phyloP scores from a whole-genome alignment of 106 monocot genomes.

The Triglochin maritima region DNA sequence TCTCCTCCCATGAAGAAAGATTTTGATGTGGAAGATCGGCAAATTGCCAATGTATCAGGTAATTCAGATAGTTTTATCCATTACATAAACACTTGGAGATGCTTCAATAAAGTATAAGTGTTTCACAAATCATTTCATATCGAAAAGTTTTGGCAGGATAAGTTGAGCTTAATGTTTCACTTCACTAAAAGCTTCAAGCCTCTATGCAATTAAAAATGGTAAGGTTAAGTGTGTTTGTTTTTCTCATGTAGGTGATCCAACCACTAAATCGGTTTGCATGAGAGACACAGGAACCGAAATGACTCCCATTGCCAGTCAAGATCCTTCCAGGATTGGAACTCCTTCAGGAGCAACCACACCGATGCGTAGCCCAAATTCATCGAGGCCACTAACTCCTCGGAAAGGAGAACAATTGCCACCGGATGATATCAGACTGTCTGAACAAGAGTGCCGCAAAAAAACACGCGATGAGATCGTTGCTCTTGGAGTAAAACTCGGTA shows the following conservation, averaged over 20 bases:
- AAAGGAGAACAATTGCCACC: conserved; percentile 20
- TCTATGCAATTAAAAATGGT: not conserved
- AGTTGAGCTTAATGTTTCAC: not conserved
- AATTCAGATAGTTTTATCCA: not conserved
- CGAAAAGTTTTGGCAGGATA: not conserved
- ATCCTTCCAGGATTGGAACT: conserved; percentile 74
- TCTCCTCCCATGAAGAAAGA: not conserved
- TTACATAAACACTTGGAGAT: not conserved
- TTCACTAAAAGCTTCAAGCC: not conserved
- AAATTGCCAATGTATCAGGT: not conserved
- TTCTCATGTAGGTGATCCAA: conserved; percentile 23
- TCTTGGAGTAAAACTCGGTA: conserved; percentile 79
- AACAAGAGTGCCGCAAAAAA: conserved; percentile 52
- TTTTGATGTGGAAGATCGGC: not conserved
- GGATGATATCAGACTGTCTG: conserved; percentile 33
- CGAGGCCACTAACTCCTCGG: conserved; percentile 42
- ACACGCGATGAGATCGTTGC: conserved; percentile 69
- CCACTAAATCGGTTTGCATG: conserved; percentile 60
- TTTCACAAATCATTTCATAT: not conserved
- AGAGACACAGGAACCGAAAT: conserved; percentile 95
- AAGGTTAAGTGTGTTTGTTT: not conserved
- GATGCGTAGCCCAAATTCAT: conserved; percentile 37
- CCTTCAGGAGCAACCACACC: conserved; percentile 58
- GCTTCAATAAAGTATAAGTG: not conserved
- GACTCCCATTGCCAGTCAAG: conserved; percentile 90